Percentiles rank a stretch among this genome's conserved stretches.
phyloP scores from a whole-genome alignment of 371 early-diverging fungal genomes.

The Caulochytrium protostelioides region DNA sequence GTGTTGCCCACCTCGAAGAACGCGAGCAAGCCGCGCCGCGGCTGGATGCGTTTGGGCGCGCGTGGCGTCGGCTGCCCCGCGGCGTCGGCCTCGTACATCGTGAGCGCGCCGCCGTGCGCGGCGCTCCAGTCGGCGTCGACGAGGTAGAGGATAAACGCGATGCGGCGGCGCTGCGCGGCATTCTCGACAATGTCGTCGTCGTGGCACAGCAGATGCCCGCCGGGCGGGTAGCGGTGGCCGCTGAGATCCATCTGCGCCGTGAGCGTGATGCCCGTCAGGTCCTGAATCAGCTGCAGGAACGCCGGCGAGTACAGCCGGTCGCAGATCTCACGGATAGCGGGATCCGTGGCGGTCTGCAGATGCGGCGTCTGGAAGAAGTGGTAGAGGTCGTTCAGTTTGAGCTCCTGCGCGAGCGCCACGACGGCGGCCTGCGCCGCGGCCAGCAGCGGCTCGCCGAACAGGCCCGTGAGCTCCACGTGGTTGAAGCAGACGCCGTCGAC shows the following conservation, averaged over 20 bases:
- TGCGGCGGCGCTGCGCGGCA: slow-evolving; percentile 21
- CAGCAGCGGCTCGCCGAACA: too few species aligned
- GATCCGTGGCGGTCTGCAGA: too few species aligned
- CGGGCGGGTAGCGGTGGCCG: slow-evolving; percentile 33
- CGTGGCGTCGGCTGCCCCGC: slow-evolving; percentile 17
- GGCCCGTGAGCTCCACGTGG: too few species aligned
- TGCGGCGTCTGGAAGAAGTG: too few species aligned
- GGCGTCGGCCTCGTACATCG: slow-evolving; percentile 1
- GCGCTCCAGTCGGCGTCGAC: slow-evolving; percentile 39
- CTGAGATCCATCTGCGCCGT: slow-evolving; percentile 37
- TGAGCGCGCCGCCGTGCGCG: slow-evolving; percentile 33
- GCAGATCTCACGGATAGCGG: too few species aligned
- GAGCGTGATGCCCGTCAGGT: too few species aligned
- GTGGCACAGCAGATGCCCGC: slow-evolving; percentile 39
- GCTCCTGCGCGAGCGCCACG: too few species aligned
- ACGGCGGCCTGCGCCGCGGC: too few species aligned
- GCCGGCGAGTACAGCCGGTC: too few species aligned
- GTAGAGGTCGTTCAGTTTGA: too few species aligned
- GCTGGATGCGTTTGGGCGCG: slow-evolving; percentile 20
- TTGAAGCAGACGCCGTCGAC: too few species aligned
- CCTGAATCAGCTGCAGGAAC: too few species aligned
- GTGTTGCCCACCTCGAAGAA: slow-evolving; percentile 37
- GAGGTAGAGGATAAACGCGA: slow-evolving; percentile 46
- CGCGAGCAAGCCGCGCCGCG: slow-evolving; percentile 31
- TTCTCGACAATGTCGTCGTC: slow-evolving; percentile 43